These are phyloP conservation scores for Tetrapisispora pingtungensis DNA, from an alignment of 805 yeast genomes.

Conservation along the genomic window DNA sequence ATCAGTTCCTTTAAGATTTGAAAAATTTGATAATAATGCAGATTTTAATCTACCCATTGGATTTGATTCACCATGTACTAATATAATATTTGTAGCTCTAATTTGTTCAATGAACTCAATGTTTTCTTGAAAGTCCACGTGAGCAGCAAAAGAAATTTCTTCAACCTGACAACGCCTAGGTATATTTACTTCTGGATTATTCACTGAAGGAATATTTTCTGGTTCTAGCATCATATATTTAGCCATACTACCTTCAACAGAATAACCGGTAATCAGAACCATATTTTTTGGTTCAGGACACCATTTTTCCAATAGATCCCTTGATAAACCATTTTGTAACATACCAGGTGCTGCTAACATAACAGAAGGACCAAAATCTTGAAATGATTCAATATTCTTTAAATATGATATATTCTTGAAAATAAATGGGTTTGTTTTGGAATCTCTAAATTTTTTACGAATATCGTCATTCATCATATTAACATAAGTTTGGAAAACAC, in stretches of 20 bases:
- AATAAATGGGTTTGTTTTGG: constrained; percentile 80
- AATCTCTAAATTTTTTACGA: constrained; percentile 61
- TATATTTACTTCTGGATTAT: constrained; percentile 71
- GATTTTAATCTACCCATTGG: constrained; percentile 98
- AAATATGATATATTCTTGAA: constrained; percentile 78
- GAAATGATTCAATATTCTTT: constrained; percentile 70
- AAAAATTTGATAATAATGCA: constrained; percentile 79
- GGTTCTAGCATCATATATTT: constrained; percentile 84
- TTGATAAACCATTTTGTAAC: constrained; percentile 91
- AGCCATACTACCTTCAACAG: constrained; percentile 98
- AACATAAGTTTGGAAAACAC: constrained; percentile 92
- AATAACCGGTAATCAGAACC: constrained; percentile 86
- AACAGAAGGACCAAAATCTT: constrained; percentile 92
- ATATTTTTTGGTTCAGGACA: constrained; percentile 92
- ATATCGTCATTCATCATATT: constrained; percentile 95
- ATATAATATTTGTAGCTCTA: constrained; percentile 72
- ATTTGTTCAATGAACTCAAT: constrained; percentile 82
- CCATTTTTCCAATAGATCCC: constrained; percentile 90
- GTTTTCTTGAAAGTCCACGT: constrained; percentile 92
- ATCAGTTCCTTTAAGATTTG: constrained; percentile 71
- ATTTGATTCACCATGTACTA: constrained; percentile 94
- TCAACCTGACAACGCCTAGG: constrained; percentile 84
- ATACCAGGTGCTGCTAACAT: constrained; percentile 97
- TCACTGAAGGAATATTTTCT: constrained; percentile 70
- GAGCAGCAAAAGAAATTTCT: constrained; percentile 98